Evolutionary conservation across 1,284 basidiomycete genomes (phyloP).

Genomic region (Malassezia sp.): DNA sequence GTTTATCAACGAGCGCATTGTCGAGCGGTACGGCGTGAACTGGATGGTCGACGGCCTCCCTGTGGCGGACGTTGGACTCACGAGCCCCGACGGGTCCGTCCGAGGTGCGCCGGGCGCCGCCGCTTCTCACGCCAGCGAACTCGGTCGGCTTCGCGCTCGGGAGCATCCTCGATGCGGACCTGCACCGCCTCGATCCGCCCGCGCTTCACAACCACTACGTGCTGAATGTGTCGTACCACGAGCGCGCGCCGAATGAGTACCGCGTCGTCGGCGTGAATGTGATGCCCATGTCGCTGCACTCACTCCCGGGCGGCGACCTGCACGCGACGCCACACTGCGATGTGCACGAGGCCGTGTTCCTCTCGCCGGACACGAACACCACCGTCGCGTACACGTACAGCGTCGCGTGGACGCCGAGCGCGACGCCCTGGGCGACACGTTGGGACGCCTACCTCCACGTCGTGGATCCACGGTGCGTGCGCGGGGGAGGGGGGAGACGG

Average conservation of each 20-base stretch:
- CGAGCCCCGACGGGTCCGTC: conserved; percentile 51
- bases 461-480: conserved; percentile 29
- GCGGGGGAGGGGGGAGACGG: too few relatives aligned
- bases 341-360: conserved; percentile 23
- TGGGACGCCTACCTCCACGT: conserved; percentile 73
- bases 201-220: conserved; percentile 43
- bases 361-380: conserved; percentile 55
- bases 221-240: conserved; percentile 43
- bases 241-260: conserved; percentile 33
- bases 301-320: conserved; percentile 17
- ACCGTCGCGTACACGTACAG: conserved; percentile 79
- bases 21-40: conserved; percentile 84
- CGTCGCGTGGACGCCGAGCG: conserved; percentile 75
- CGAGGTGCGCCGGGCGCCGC: too few relatives aligned
- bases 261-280: conserved; percentile 43
- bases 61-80: conserved; percentile 53
- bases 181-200: conserved; percentile 35
- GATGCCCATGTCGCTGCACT: conserved; percentile 29
- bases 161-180: conserved; percentile 44
- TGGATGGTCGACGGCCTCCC: conserved; percentile 91
- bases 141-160: conserved; percentile 48
- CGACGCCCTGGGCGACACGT: conserved; percentile 64
- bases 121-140: too few relatives aligned
- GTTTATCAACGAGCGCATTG: conserved; percentile 83
- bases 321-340: conserved; percentile 21